A percentile compares a stretch with the other conserved stretches of the same genome.
Evolutionary conservation across 2,329 filamentous ascomycete genomes (phyloP).

Genomic region (Cladosporium sp.): DNA sequence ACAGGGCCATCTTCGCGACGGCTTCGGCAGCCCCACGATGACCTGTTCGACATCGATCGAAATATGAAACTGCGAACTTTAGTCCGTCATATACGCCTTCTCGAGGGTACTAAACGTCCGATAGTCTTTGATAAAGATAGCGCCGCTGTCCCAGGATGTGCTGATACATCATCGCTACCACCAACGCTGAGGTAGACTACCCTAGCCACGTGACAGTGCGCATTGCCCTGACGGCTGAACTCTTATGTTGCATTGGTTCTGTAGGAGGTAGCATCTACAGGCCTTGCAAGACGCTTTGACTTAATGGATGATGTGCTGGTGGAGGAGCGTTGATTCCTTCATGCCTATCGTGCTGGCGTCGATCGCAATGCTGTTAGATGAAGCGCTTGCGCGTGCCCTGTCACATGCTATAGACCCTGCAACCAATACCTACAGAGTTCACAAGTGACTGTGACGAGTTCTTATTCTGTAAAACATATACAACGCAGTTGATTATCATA

Average conservation of each 20-base stretch:
- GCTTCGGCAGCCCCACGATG: constrained; percentile 1
- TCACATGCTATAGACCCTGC: not conserved
- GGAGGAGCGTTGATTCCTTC: too few relatives aligned
- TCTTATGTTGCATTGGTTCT: too few relatives aligned
- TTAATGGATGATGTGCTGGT: not conserved
- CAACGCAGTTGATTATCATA: too few relatives aligned
- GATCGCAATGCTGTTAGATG: constrained; percentile 2
- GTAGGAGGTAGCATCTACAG: not conserved
- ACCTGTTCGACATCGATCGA: not conserved
- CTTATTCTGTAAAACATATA: too few relatives aligned
- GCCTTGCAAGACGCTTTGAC: not conserved
- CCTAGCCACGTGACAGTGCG: too few relatives aligned
- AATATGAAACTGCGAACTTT: constrained; percentile 2
- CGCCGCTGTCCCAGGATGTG: not conserved
- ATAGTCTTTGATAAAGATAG: not conserved
- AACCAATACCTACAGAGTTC: too few relatives aligned
- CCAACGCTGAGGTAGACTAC: not conserved
- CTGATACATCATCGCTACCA: not conserved
- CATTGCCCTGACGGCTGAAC: too few relatives aligned
- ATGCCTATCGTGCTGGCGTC: not conserved
- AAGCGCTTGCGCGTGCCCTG: not conserved
- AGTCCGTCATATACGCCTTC: not conserved
- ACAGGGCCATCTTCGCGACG: not conserved
- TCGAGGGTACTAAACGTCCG: not conserved
- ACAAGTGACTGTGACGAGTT: too few relatives aligned